Evolutionary conservation across 495 filamentous ascomycete genomes (phyloP), one percentile per base, ranked within the genome.

Genomic region (Tuber aestivum): DNA sequence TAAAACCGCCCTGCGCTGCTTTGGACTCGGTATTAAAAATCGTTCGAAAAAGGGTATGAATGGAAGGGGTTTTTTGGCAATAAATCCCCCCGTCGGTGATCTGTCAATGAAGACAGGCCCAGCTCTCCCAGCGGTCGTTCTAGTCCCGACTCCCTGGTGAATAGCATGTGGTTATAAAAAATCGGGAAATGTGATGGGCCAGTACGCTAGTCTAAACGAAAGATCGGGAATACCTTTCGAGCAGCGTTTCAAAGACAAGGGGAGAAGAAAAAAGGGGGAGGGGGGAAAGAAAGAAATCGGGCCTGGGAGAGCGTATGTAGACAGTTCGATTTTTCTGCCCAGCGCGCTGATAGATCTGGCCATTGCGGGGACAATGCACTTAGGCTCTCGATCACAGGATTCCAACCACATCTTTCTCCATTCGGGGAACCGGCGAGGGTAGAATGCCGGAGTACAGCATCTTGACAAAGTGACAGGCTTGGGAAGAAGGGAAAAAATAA

Each of bases 401-500:
- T 65, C 27, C 35, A 65, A 65, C 56, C 27, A 35, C 56, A 65
- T 35, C 12, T 65, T 65, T 65, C 56, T 35, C 27, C 27, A 65
- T 65, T 65, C 56, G 56, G 56, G n/a, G 27, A 32, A 65, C 56
- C 56, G 56, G 56, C 14, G 56, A 65, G 56, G 56, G 27, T 14
- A 35, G 27, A 18, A 18, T 65, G 56, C 27, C 56, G 18, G 56
- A 35, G 56, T 3, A 35, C 56, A 65, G 56, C 27, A 35, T 65
- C 16, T 35, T 65, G 56, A 65, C 20, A 65, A 65, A 65, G 56
- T 65, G 56, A 65, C 56, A 65, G 56, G 56, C 56, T 65, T 65
- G 56, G 56, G 56, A 35, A 65, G 56, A 6, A 20, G 56, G 56
- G 32, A 65, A 35, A 35, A 65, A 65, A 35, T 65, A 35, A 35